These are phyloP conservation scores for Malassezia arunalokei DNA, from an alignment of 1,284 basidiomycete genomes.

Conservation along the genomic window DNA sequence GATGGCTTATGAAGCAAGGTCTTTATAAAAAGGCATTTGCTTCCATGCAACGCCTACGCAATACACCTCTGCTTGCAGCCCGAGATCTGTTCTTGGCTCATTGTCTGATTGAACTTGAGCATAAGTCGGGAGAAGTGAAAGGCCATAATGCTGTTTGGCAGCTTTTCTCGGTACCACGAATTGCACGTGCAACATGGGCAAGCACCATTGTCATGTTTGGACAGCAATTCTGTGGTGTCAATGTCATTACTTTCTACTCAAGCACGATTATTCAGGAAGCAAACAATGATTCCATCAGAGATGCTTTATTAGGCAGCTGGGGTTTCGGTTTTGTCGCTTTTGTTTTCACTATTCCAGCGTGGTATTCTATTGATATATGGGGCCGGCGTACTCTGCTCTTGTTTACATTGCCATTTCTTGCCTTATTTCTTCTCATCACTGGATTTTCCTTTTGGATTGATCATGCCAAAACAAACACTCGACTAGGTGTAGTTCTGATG, in stretches of 20 bases:
- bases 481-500: slow-evolving; percentile 31
- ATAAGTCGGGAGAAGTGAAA: slow-evolving; percentile 49
- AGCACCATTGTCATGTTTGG: slow-evolving; percentile 29
- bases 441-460: slow-evolving; percentile 50
- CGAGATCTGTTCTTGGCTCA: slow-evolving; percentile 56
- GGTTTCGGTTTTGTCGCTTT: slow-evolving; percentile 39
- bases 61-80: slow-evolving; percentile 61
- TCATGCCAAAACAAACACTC: slow-evolving; percentile 17
- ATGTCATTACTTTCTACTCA: slow-evolving; percentile 31
- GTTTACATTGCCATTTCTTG: slow-evolving; percentile 31
- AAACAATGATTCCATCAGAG: not conserved
- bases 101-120: slow-evolving; percentile 51
- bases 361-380: slow-evolving; percentile 34
- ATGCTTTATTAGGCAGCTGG: slow-evolving; percentile 30
- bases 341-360: slow-evolving; percentile 33
- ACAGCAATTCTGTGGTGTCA: slow-evolving; percentile 22
- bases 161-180: slow-evolving; percentile 53
- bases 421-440: slow-evolving; percentile 22
- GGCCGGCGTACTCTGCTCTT: slow-evolving; percentile 33
- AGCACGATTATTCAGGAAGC: slow-evolving; percentile 12
- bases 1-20: slow-evolving; percentile 24
- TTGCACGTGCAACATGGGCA: slow-evolving; percentile 54
- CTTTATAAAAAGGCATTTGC: slow-evolving; percentile 52
- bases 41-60: slow-evolving; percentile 57
- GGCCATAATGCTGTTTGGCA: slow-evolving; percentile 51